A percentile compares a stretch with the other conserved stretches of the same genome.
These are phyloP conservation scores for Cryptosporidium viatorum DNA, from an alignment of 169 alveolate genomes.

Conservation along the genomic window DNA sequence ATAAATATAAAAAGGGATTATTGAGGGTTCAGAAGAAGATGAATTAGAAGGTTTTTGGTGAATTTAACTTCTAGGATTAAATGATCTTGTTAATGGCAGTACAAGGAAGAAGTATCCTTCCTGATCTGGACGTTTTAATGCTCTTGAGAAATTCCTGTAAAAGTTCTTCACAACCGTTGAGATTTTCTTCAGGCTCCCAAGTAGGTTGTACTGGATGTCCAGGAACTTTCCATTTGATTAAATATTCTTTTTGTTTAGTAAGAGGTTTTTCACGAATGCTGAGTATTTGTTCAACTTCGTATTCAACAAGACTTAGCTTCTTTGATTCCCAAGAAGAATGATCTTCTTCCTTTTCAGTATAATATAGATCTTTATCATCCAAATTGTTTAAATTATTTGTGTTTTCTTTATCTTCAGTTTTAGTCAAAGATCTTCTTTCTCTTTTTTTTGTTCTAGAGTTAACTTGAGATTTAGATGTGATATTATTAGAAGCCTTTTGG, in stretches of 20 bases:
- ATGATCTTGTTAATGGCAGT: constrained; percentile 9
- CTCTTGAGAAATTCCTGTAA: constrained; percentile 38
- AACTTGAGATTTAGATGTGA: not conserved
- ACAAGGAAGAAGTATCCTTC: constrained; percentile 71
- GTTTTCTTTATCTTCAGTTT: constrained; percentile 34
- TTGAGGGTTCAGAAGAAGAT: not conserved
- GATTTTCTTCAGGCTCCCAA: constrained; percentile 75
- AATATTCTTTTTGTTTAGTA: constrained; percentile 64
- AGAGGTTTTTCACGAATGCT: constrained; percentile 69
- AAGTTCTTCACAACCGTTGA: constrained; percentile 64
- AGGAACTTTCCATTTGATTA: constrained; percentile 68
- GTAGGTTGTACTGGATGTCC: constrained; percentile 75
- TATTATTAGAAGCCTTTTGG: not conserved
- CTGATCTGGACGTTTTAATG: constrained; percentile 70
- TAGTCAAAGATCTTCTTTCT: constrained; percentile 11
- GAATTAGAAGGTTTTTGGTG: not conserved
- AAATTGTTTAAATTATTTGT: not conserved
- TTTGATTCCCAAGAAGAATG: constrained; percentile 25
- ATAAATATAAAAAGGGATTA: not conserved
- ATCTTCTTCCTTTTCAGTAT: not conserved
- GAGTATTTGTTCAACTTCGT: constrained; percentile 70
- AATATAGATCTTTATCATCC: not conserved
- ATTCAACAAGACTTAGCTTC: constrained; percentile 49
- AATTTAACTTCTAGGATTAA: not conserved
- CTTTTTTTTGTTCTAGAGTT: constrained; percentile 30